Percentiles rank a stretch among this genome's conserved stretches.
Conservation (phyloP, 2,329 filamentous ascomycete species). For the Ascochyta koolunga region DNA sequence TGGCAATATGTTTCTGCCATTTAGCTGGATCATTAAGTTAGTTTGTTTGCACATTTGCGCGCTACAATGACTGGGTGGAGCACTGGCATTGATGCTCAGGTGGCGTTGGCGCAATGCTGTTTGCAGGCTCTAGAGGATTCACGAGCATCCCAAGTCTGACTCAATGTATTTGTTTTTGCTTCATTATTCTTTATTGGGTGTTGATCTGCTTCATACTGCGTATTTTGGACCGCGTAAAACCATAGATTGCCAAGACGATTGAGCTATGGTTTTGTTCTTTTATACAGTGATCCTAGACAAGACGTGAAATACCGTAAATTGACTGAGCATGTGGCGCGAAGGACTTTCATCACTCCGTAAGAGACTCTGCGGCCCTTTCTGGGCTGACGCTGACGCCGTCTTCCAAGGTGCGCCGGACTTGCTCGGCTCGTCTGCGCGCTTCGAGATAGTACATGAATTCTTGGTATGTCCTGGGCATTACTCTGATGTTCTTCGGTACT, state of each 20-base stretch:
- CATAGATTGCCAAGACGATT: too few relatives aligned
- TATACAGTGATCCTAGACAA: too few relatives aligned
- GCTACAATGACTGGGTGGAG: background rate
- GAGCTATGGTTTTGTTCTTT: too few relatives aligned
- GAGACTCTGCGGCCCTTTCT: constrained; percentile 41
- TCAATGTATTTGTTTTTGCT: background rate
- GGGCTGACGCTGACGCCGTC: constrained; percentile 38
- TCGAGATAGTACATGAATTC: constrained; percentile 72
- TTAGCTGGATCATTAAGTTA: background rate
- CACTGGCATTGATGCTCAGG: background rate
- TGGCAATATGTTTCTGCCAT: background rate
- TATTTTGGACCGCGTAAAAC: too few relatives aligned
- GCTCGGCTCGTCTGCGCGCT: constrained; percentile 61
- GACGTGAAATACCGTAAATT: too few relatives aligned
- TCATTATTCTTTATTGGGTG: background rate
- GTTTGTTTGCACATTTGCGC: background rate
- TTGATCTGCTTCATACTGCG: background rate
- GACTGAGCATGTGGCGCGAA: background rate
- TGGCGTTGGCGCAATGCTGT: background rate
- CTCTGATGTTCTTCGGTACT: constrained; percentile 67
- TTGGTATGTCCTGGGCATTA: constrained; percentile 68
- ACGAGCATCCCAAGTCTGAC: background rate
- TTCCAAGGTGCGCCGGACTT: constrained; percentile 50
- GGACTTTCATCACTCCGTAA: constrained; percentile 40
- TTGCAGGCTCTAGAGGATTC: background rate